phyloP scores from a whole-genome alignment of 192 early-diverging fungal genomes.

The Gonapodya sp. region DNA sequence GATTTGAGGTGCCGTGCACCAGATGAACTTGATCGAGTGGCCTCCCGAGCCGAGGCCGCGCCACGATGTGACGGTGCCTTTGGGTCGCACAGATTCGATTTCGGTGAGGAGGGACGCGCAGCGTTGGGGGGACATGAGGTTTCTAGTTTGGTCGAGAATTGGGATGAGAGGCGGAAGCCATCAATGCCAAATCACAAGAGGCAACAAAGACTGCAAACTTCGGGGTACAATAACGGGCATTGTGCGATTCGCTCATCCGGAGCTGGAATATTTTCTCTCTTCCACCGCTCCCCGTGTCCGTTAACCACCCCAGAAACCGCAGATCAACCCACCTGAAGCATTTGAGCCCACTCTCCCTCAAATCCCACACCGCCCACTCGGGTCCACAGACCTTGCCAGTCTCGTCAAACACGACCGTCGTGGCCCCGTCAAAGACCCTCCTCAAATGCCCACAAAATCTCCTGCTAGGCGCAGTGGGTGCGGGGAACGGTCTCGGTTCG shows the following conservation, averaged over 20 bases:
- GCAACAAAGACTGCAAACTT: no score
- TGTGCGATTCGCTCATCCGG: no score
- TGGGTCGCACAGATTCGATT: neutral
- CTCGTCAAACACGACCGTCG: neutral
- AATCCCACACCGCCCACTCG: neutral
- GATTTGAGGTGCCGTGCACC: neutral
- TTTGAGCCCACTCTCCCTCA: neutral
- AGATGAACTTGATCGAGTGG: neutral
- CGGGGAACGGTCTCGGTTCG: neutral
- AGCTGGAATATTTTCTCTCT: no score
- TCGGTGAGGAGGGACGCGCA: neutral
- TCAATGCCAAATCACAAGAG: no score
- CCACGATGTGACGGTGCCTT: neutral
- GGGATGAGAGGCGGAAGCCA: no score
- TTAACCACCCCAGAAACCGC: neutral
- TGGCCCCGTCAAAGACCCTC: conserved; percentile 2
- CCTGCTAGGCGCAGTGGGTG: neutral
- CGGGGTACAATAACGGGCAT: no score
- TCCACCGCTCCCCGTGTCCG: no score
- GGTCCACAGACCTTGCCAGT: neutral
- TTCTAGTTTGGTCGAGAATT: neutral
- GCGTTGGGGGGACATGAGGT: neutral
- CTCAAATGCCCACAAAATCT: neutral
- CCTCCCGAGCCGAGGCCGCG: conserved; percentile 4
- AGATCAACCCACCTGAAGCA: neutral